Base-by-base conservation (phyloP, 2,329 filamentous ascomycete species). In the Colletotrichum liriopes region DNA sequence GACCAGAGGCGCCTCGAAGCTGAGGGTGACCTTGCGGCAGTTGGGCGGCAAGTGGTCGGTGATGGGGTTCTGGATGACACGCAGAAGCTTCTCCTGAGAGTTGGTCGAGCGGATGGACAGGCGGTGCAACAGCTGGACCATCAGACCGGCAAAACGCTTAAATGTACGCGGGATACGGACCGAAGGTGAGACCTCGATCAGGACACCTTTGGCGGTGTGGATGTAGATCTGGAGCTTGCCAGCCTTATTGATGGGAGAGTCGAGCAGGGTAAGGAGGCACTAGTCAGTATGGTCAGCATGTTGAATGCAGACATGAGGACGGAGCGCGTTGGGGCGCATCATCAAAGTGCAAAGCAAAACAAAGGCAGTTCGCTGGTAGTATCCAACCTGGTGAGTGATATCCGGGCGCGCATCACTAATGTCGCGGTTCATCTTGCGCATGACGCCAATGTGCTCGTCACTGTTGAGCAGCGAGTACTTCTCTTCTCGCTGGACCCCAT, bases 341-440 rank as follows among this genome's bases (percentile, higher is more conserved):
- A 58, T 67, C 43, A 47, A 61, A n/a, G 63, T 54, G 70, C 60
- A 73, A 71, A 67, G 71, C 71, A 68, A 20, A 66, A 47, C 26
- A 45, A 58, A 73, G 71, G 71, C 72, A 71, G 65, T 61, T 67
- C 47, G 56, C 54, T 71, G 75, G 73, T 73, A 56, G 67, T 76
- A 73, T 82, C 90, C 79, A 86, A 98, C 96, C 94, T 98, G 96
- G 82, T 99, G 96, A 56, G 96, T 98, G 79, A 99, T 99, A 84
- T 99, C 96, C 55, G 96, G 96, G 77, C 96, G 92, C 73, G 96
- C 96, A 84, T 99, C 96, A 82, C 95, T 98, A 76, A 99, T 98
- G 82, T 99, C 96, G 77, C 96, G 90, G 82, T 97, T 97, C 96
- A 98, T 98, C 88, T 98, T 99, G 79, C 96, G 93, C 95, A 99